Base-by-base conservation (phyloP, 768 basidiomycete genomes). In the Cyclocybe aegerita region DNA sequence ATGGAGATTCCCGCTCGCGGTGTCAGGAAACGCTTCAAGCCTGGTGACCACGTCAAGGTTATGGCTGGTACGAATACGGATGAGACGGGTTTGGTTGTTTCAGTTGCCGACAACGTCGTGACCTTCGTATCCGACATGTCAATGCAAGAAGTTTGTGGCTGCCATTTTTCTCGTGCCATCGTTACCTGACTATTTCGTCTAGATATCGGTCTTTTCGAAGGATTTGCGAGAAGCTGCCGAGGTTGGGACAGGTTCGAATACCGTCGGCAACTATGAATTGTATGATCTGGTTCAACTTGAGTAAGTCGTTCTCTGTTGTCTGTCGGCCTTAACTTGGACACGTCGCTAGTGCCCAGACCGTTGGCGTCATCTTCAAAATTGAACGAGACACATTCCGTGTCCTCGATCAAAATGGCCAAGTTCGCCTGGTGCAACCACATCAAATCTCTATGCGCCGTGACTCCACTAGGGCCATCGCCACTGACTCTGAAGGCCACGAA, bases 21-120 rank as follows among this genome's bases (percentile, higher is more conserved):
- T 65, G 94, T 98, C 3, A 78, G 95, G 60, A 99, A 99, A 71
- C 78, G 88, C 39, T 98, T 99, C 78, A 94, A 93, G 65, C 81
- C 93, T 48, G 97, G 97, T 62, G 96, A 98, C 70, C 97, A 99
- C 61, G 93, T 99, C 70, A 98, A 98, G 71, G 96, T 98, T 50
- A 93, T 98, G 86, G 79, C 86, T 11, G 97, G 97, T 16, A 86
- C 93, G 68, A 97, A 98, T 63, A 82, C 84, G 7, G 92, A 97
- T 61, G 95, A 97, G 68, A 95, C 94, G 3, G 97, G 97, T 73
- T 78, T 98, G 60, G 96, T 99, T 34, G 89, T 98, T 16, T 88
- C 93, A 15, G 87, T 95, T 14, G 77, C 88, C 4, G 91, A 92
- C 60, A 92, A 94, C 45, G 83, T 93, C 17, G 90, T 98, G 11